Conservation (phyloP, 2,329 filamentous ascomycete genomes). For the Volutella citrinella region DNA sequence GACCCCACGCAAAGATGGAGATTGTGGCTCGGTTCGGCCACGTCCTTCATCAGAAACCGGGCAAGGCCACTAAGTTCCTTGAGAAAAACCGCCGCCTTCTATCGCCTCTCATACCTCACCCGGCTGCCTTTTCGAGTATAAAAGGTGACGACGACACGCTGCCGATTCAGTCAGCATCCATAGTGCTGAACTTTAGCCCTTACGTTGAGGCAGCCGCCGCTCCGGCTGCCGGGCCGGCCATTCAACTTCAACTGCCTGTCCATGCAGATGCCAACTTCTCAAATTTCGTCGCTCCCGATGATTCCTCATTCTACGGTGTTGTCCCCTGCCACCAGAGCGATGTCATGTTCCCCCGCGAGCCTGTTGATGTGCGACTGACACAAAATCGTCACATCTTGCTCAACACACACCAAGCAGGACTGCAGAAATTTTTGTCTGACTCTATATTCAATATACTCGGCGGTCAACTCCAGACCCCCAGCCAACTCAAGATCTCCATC, state of each 20-base stretch:
- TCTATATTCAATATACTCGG: slow-evolving; percentile 44
- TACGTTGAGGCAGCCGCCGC: slow-evolving; percentile 13
- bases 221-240: slow-evolving; percentile 12
- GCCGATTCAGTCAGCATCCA: slow-evolving; percentile 24
- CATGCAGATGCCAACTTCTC: slow-evolving; percentile 23
- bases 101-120: slow-evolving; percentile 44
- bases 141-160: slow-evolving; percentile 29
- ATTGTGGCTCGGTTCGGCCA: slow-evolving; percentile 50
- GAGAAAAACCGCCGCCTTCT: slow-evolving; percentile 42
- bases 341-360: slow-evolving; percentile 42
- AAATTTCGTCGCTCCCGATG: slow-evolving; percentile 25
- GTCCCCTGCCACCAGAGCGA: slow-evolving; percentile 33
- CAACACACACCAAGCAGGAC: slow-evolving; percentile 28
- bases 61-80: too few relatives aligned
- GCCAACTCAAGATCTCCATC: slow-evolving; percentile 14
- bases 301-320: slow-evolving; percentile 32
- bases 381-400: slow-evolving; percentile 37
- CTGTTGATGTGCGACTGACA: slow-evolving; percentile 47
- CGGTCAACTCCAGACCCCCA: slow-evolving; percentile 40
- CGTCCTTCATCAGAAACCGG: slow-evolving; percentile 44
- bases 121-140: slow-evolving; percentile 39
- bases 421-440: slow-evolving; percentile 42
- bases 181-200: slow-evolving; percentile 48
- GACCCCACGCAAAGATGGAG: too few relatives aligned
- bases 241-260: slow-evolving; percentile 32